These are phyloP conservation scores for Scheffersomyces lignosus DNA, from an alignment of 805 yeast genomes.

Conservation along the genomic window DNA sequence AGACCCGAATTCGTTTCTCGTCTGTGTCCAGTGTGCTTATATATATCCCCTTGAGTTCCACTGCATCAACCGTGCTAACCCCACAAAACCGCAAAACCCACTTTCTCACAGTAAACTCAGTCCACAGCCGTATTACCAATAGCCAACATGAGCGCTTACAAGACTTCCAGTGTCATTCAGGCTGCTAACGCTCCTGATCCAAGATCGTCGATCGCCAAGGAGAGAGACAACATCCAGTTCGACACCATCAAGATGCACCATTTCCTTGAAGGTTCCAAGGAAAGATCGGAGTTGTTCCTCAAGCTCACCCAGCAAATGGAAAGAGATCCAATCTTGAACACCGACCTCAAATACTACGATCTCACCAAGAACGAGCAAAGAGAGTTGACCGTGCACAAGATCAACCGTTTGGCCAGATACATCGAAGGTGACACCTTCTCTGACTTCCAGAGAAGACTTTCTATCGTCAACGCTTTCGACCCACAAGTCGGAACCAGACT, in stretches of 20 bases:
- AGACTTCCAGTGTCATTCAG: not conserved
- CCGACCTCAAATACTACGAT: constrained; percentile 58
- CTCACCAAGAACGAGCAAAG: constrained; percentile 56
- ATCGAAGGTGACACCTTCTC: constrained; percentile 50
- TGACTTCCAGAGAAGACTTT: constrained; percentile 57
- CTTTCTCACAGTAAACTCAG: too few species aligned
- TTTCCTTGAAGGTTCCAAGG: constrained; percentile 56
- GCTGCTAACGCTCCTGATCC: constrained; percentile 33
- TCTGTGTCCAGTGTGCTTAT: too few species aligned
- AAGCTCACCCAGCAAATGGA: constrained; percentile 56
- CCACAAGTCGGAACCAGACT: constrained; percentile 79
- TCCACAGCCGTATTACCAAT: too few species aligned
- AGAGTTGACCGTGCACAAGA: constrained; percentile 58
- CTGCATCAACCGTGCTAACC: too few species aligned
- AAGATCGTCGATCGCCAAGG: constrained; percentile 34
- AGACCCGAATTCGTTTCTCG: too few species aligned
- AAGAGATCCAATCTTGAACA: constrained; percentile 64
- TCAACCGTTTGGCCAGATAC: constrained; percentile 60
- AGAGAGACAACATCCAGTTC: constrained; percentile 45
- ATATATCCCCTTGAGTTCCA: too few species aligned
- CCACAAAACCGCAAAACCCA: too few species aligned
- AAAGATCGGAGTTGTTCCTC: constrained; percentile 48
- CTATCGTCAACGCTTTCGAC: constrained; percentile 64
- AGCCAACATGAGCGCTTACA: not conserved
- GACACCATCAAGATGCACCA: constrained; percentile 42